Evolutionary conservation across 1,139 yeast species (phyloP).

Genomic region (Candida sanyaensis): DNA sequence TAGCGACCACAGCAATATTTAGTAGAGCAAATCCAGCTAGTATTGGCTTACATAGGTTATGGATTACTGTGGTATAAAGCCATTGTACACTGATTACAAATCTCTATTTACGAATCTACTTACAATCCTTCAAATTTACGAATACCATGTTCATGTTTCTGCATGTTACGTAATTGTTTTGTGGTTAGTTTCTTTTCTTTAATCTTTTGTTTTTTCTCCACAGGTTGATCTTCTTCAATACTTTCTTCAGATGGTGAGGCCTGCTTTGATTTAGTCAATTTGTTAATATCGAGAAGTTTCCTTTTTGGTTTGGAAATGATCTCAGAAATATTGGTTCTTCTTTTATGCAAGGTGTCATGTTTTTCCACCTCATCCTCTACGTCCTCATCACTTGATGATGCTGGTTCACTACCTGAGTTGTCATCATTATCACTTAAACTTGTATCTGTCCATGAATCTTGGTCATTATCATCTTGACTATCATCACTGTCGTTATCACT

Average conservation of each 20-base stretch:
- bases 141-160: conserved; percentile 66
- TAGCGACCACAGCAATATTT: too few relatives aligned
- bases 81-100: neutral
- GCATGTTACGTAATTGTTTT: conserved; percentile 50
- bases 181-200: conserved; percentile 40
- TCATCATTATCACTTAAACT: conserved; percentile 14
- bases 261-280: conserved; percentile 9
- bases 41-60: too few relatives aligned
- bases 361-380: conserved; percentile 17
- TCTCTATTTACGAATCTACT: neutral
- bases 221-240: conserved; percentile 8
- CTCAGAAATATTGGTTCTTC: conserved; percentile 22
- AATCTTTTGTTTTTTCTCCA: conserved; percentile 27
- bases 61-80: too few relatives aligned
- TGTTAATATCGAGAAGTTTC: conserved; percentile 14
- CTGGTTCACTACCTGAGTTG: conserved; percentile 7
- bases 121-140: conserved; percentile 64
- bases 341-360: conserved; percentile 14
- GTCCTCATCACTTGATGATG: conserved; percentile 12
- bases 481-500: conserved; percentile 16
- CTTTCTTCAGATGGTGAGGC: neutral
- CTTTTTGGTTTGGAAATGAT: conserved; percentile 15
- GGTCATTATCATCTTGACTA: conserved; percentile 15
- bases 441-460: conserved; percentile 9
- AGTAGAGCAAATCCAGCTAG: too few relatives aligned